Evolutionary conservation across 805 yeast species (phyloP).

Genomic region (Metschnikowia sp.): DNA sequence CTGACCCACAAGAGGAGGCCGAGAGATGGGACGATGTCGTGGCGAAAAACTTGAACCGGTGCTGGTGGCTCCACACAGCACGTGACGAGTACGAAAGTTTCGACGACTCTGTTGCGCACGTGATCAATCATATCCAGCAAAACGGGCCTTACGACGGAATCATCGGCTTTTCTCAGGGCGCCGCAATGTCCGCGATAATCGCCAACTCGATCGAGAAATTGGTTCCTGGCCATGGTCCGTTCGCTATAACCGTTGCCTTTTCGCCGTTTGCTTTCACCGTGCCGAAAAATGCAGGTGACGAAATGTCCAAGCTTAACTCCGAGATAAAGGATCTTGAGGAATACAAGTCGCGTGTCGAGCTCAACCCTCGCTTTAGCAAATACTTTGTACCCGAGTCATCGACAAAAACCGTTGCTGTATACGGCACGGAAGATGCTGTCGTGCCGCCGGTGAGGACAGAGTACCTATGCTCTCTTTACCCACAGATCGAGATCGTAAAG

Average conservation of each 20-base stretch:
- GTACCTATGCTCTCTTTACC: constrained; percentile 22
- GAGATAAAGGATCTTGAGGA: constrained; percentile 22
- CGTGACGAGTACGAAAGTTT: constrained; percentile 27
- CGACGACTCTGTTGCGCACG: constrained; percentile 24
- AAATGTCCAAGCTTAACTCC: constrained; percentile 16
- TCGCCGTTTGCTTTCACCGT: constrained; percentile 37
- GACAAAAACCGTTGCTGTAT: constrained; percentile 27
- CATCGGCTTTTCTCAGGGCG: constrained; percentile 44
- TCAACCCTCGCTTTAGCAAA: constrained; percentile 19
- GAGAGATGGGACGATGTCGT: constrained; percentile 31
- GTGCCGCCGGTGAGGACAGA: constrained; percentile 32
- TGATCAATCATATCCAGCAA: constrained; percentile 25
- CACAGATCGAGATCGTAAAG: constrained; percentile 10
- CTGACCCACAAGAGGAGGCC: constrained; percentile 25
- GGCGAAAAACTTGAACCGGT: constrained; percentile 26
- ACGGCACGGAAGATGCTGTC: constrained; percentile 30
- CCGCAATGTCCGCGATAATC: constrained; percentile 33
- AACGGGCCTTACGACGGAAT: constrained; percentile 43
- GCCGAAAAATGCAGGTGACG: constrained; percentile 17
- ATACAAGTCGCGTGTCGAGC: constrained; percentile 18
- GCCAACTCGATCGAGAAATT: constrained; percentile 22
- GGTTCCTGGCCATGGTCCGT: constrained; percentile 24
- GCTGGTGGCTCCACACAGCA: constrained; percentile 33
- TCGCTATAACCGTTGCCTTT: constrained; percentile 28
- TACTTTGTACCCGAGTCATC: constrained; percentile 20